Evolutionary conservation across 2,329 filamentous ascomycete genomes (phyloP).

Genomic region (Botryosphaeria agaves): DNA sequence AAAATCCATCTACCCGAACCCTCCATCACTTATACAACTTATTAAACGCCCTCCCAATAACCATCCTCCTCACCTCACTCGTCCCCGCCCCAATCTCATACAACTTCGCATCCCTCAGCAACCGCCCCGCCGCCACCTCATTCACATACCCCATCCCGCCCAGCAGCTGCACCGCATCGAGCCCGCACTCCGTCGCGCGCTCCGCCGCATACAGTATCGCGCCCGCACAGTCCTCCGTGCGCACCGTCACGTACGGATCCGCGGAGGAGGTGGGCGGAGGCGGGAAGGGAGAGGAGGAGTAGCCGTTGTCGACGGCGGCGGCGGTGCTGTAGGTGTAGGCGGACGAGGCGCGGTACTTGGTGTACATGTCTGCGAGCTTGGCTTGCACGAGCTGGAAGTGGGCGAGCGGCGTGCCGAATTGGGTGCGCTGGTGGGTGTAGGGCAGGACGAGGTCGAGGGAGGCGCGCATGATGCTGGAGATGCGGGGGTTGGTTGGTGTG

Average conservation of each 20-base stretch:
- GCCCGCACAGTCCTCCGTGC: conserved; percentile 85
- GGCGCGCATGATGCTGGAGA: conserved; percentile 64
- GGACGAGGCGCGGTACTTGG: conserved; percentile 67
- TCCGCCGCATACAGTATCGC: conserved; percentile 89
- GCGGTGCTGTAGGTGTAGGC: conserved; percentile 82
- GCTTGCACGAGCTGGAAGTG: conserved; percentile 90
- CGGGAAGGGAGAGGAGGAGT: too few relatives aligned
- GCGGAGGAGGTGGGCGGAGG: conserved; percentile 6
- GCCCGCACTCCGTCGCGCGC: conserved; percentile 66
- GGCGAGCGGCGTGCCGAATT: conserved; percentile 75
- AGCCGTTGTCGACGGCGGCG: conserved; percentile 55
- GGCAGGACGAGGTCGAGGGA: conserved; percentile 72
- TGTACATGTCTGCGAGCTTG: conserved; percentile 94
- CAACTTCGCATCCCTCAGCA: conserved; percentile 62
- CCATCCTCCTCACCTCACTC: conserved; percentile 83
- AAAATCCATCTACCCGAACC: not conserved
- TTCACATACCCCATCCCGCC: conserved; percentile 95
- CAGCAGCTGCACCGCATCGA: conserved; percentile 82
- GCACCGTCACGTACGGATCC: conserved; percentile 46
- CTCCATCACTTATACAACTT: conserved; percentile 48
- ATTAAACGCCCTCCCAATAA: conserved; percentile 85
- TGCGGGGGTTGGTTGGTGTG: too few relatives aligned
- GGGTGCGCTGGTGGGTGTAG: conserved; percentile 74
- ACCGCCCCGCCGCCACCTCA: conserved; percentile 76
- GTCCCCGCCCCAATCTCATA: conserved; percentile 98